Evolutionary conservation across 1,284 basidiomycete genomes (phyloP), one percentile per base, ranked within the genome.

Genomic region (Gymnopus androsaceus): DNA sequence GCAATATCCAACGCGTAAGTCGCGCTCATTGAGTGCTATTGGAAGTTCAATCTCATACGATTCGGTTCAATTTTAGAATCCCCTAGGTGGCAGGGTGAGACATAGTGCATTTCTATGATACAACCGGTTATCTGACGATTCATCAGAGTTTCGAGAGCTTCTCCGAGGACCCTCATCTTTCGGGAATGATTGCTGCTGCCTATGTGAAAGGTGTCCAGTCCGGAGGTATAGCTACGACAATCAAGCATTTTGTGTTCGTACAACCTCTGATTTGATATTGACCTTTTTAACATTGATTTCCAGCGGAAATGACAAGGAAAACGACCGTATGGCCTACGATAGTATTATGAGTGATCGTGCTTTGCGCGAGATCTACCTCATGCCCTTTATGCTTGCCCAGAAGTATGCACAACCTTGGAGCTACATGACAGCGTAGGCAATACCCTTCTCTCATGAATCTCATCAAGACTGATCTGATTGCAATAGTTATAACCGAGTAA

Each of bases 341-440:
- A 83, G 81, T 52, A 72, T 87, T 55, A 72, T 88, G 60, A 80
- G 78, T 58, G 78, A 82, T 57, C 82, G 91, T 28, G 87, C 91
- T 0, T 75, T 94, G 41, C 80, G 90, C 27, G 92, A 94, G 69
- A 81, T 94, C 47, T 94, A 94, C 70, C 76, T 93, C 37, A 82
- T 87, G 76, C 87, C 88, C 0, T 94, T 94, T 75, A 89, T 92
- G 84, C 78, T 94, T 41, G 87, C 90, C 0, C 82, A 90, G 68
- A 86, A 87, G 65, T 75, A 84, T 51, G 81, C 86, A 1, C 66
- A 83, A 57, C 88, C 88, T 15, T 88, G 85, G 85, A 76, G 84
- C 4, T 82, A 80, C 66, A 88, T 89, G 84, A 88, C 87, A 55
- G 77, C 86, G 82, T 88, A 68, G 69, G 84, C 71, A 3, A 36